Evolutionary conservation across 2,329 filamentous ascomycete genomes (phyloP), one percentile per base, ranked within the genome.

Genomic region (Arthroderma sp.): DNA sequence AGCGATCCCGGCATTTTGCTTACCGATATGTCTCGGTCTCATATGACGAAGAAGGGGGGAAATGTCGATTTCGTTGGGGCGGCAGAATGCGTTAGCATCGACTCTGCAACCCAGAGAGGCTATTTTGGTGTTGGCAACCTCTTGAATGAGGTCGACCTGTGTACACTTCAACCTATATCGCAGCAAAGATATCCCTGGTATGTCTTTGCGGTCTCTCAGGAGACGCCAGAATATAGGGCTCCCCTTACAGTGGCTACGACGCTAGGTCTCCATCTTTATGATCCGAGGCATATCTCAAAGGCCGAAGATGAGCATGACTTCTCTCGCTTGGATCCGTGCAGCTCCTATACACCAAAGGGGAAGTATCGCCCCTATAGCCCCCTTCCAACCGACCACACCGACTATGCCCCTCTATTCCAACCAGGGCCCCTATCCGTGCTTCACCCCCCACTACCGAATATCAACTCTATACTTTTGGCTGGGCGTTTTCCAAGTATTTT

Each of bases 401-500:
- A 62, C 15, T 86, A 86, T 58, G 82, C 85, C 7, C 75, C 81
- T 4, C 73, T 94, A 27, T 80, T 84, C 32, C 83, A 91, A 52
- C 82, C 86, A 1, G 85, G 84, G 0, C 86, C 88, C 1, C 72
- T 93, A 27, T 86, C 82, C 38, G 87, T 95, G 49, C 68, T 93
- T 2, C 86, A 94, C 58, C 69, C 88, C 29, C 80, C 81, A 9
- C 70, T 68, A 6, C 66, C 75, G 1, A 70, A 76, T 50, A 70
- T 79, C 11, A 83, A 85, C 41, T 83, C 91, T 29, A 91, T 96
- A 36, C 89, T 88, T 66, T 78, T 95, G 32, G 86, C 83, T 4
- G 89, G 89, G 0, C 78, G 89, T 10, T 95, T 95, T 59, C 83
- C 87, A 4, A 88, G 80, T 55, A 85, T 95, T 46, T 69, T 95